Evolutionary conservation across 495 filamentous ascomycete genomes (phyloP), one percentile per base, ranked within the genome.

Genomic region (Hypoxylon crocopeplum): DNA sequence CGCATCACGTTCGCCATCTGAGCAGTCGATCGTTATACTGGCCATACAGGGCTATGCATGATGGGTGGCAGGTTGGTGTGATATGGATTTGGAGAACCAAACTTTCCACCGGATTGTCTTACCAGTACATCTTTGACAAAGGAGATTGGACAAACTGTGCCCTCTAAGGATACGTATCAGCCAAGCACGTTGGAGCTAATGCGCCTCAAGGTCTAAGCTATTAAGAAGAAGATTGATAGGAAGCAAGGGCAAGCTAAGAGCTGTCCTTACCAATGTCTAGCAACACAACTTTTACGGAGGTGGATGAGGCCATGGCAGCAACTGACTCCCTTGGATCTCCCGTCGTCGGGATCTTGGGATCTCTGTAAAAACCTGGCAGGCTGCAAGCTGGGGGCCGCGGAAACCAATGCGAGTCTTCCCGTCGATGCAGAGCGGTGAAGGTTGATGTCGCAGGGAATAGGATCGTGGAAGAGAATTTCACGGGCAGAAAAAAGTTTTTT

Each of bases 41-140:
- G 7, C 30, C 32, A 27, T 48, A 48, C 36, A 50, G 24, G 41
- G 33, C 34, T 32, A 32, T 64, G 48, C 48, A 57, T 48, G n/a
- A 25, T 8, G 29, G 61, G 33, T 46, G 44, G 33, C 17, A 25
- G 48, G 48, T 13, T 17, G 42, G 44, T 38, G 54, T 32, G 22
- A 60, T 41, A 40, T 45, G 42, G 53, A 42, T 10, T 64, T 48
- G 55, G 61, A 59, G 55, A 46, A 38, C 47, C 44, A 45, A 55
- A 21, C 21, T 52, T 38, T 27, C 41, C 41, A 49, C 13, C 34
- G 36, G 59, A 17, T 60, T 58, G 66, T 66, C 85, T 80, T 78
- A 88, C 86, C 72, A 88, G 73, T 53, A 83, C 80, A 62, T 88
- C 84, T 72, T 88, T 88, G 72, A 89, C 86, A 70, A 89, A 89